phyloP scores from a whole-genome alignment of 169 alveolate genomes.

The Blepharisma undulans region DNA sequence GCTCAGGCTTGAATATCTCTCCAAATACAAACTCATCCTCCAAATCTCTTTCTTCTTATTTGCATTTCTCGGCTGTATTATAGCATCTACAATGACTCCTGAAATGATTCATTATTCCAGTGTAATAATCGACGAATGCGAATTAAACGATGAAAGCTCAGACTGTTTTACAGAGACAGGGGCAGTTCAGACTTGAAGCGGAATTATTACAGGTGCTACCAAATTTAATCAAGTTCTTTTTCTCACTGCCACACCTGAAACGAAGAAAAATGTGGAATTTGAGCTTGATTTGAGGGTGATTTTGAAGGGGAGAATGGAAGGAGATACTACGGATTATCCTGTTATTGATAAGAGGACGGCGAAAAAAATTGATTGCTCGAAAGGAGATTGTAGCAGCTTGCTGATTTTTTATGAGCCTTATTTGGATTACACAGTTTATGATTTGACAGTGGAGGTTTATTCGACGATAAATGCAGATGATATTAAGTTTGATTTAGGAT shows the following conservation, averaged over 20 bases:
- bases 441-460: neutral
- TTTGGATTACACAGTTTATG: constrained; percentile 21
- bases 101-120: neutral
- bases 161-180: neutral
- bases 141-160: neutral
- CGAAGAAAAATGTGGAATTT: neutral
- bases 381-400: constrained; percentile 2
- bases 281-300: neutral
- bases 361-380: neutral
- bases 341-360: neutral
- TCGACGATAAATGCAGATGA: neutral
- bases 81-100: neutral
- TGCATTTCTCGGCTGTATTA: neutral
- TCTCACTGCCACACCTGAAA: constrained; percentile 2
- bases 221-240: constrained; percentile 12
- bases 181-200: neutral
- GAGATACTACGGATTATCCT: neutral
- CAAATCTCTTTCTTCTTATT: neutral
- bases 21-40: neutral
- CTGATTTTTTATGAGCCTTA: constrained; percentile 23
- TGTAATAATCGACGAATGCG: neutral
- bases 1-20: neutral
- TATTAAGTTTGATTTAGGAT: neutral
- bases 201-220: neutral
- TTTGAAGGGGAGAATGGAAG: neutral